Evolutionary conservation across 2,329 filamentous ascomycete genomes (phyloP).

Genomic region (Cladosporium sp.): DNA sequence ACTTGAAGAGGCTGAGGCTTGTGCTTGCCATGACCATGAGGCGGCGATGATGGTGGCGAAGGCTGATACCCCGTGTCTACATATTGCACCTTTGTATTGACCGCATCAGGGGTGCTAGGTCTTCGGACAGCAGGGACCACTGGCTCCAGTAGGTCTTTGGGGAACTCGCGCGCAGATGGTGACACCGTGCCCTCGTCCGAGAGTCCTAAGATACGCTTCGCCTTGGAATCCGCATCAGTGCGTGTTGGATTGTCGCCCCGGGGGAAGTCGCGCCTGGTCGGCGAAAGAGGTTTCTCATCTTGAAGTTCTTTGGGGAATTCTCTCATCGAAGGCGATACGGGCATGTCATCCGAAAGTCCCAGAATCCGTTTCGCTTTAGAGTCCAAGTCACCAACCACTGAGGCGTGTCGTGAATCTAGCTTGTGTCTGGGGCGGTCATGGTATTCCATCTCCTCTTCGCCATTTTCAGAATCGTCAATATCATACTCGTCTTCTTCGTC

Average conservation of each 20-base stretch:
- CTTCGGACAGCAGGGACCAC: not conserved
- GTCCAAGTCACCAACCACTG: conserved; percentile 37
- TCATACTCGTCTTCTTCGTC: conserved; percentile 69
- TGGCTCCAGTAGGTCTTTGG: conserved; percentile 1
- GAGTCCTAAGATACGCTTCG: conserved; percentile 47
- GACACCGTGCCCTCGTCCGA: conserved; percentile 11
- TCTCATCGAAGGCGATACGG: conserved; percentile 6
- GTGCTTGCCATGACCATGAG: conserved; percentile 34
- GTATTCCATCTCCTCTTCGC: conserved; percentile 54
- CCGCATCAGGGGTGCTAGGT: not conserved
- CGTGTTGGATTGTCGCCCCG: not conserved
- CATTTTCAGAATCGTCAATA: conserved; percentile 60
- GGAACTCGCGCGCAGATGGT: conserved; percentile 4
- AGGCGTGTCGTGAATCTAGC: conserved; percentile 44
- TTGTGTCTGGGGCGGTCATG: conserved; percentile 42
- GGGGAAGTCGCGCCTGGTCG: not conserved
- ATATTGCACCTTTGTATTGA: conserved; percentile 51
- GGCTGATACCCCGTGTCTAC: conserved; percentile 77
- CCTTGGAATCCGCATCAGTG: conserved; percentile 44
- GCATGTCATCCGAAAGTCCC: conserved; percentile 33
- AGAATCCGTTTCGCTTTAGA: conserved; percentile 50
- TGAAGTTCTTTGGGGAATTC: conserved; percentile 3
- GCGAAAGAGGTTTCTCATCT: conserved; percentile 5
- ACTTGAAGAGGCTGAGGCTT: conserved; percentile 15
- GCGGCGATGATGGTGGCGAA: conserved; percentile 77